These are phyloP conservation scores for Rhizoctonia solani DNA, from an alignment of 1,284 basidiomycete species.

Conservation along the genomic window DNA sequence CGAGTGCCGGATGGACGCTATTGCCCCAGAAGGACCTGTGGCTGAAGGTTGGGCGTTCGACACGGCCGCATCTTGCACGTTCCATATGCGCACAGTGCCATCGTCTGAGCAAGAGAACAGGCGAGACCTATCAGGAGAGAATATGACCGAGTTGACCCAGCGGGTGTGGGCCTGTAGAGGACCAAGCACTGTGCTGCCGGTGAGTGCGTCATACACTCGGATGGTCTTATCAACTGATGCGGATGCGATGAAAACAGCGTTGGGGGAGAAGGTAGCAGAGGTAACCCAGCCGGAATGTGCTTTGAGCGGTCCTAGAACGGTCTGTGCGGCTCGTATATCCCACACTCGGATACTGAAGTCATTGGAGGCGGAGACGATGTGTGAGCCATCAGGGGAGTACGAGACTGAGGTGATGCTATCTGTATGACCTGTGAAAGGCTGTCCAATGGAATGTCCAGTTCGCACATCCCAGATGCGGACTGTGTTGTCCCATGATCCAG, in stretches of 20 bases:
- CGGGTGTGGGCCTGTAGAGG: background rate
- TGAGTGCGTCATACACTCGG: background rate
- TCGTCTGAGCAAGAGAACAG: background rate
- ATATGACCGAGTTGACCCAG: background rate
- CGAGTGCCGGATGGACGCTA: background rate
- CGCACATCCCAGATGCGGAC: slow-evolving; percentile 8
- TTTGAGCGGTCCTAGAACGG: background rate
- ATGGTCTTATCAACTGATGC: background rate
- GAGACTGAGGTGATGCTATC: background rate
- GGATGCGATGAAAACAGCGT: background rate
- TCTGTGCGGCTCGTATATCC: background rate
- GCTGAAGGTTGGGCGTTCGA: too few relatives aligned
- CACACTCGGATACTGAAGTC: background rate
- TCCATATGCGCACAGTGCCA: background rate
- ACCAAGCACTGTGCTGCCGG: background rate
- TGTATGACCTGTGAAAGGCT: background rate
- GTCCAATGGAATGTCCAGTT: background rate
- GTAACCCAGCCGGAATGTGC: background rate
- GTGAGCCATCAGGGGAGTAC: background rate
- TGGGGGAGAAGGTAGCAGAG: background rate
- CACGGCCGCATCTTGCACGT: background rate
- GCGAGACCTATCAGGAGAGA: background rate
- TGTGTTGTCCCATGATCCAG: background rate
- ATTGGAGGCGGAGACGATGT: background rate
- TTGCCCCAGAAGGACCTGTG: background rate